Evolutionary conservation across 352 stramenopile species (phyloP), one percentile per base, ranked within the genome.

Genomic region (Thraustochytrium sp.): DNA sequence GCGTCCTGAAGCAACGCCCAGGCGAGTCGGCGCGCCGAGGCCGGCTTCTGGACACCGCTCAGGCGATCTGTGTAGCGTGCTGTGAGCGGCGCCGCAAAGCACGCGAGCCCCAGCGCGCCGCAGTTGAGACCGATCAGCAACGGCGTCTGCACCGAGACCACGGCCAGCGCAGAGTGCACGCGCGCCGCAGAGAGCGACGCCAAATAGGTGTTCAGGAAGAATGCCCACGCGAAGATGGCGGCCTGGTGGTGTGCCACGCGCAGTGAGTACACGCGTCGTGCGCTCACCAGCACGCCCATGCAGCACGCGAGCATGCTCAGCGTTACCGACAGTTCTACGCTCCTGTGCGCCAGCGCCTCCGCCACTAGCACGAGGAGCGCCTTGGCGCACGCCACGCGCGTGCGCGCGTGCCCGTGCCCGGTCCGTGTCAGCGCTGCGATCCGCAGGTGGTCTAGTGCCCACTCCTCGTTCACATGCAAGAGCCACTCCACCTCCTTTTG

Each of bases 401-500:
- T 26, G 11, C 59, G 59, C 31, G 40, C 26, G 26, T 72, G 59
- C 13, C 46, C 26, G 13, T 21, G 26, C 16, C 59, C 26, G 26
- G 16, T 44, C 13, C 18, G 9, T 13, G 46, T 44, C 11, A 72
- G 59, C 3, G 59, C 46, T 11, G 26, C 59, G 23, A 26, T 31
- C 21, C 59, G 59, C 42, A 42, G 21, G 59, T 72, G 59, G 59
- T 72, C 59, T 49, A 5, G 23, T 38, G 59, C 59, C 59, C 59
- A 72, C 40, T 72, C 59, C 46, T 72, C 21, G 59, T 26, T 46
- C 0, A 72, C n/a, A 26, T 72, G 59, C 29, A 72, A 26, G 46
- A 72, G 13, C 59, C 59, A 72, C 36, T 72, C 59, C 16, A 72
- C 26, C 40, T 72, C 59, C n/a, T 72, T 72, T 44, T 72, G 59